These are phyloP conservation scores for Ophiostoma sp. DNA, from an alignment of 2,329 filamentous ascomycete species.

Conservation along the genomic window DNA sequence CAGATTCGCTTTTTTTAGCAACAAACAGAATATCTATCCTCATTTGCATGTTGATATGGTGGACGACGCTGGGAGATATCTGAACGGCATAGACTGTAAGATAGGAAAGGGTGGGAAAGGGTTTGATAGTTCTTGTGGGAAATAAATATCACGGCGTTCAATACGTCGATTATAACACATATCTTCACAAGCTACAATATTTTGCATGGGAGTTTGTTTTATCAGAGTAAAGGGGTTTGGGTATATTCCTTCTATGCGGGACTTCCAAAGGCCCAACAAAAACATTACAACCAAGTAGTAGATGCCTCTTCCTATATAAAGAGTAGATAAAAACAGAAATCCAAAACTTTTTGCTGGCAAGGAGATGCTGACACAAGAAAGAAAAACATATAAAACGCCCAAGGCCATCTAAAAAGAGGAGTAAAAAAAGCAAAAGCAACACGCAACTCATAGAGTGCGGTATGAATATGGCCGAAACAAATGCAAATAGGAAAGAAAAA, in stretches of 20 bases:
- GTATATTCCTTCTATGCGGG: conserved; percentile 5
- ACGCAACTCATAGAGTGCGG: not conserved
- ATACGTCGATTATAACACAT: no score
- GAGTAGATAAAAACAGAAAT: conserved; percentile 3
- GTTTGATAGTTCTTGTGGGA: not conserved
- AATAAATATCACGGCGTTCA: not conserved
- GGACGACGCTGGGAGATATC: not conserved
- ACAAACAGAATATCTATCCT: not conserved
- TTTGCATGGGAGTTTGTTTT: not conserved
- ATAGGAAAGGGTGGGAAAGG: not conserved
- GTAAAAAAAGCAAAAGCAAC: not conserved
- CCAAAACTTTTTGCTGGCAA: not conserved
- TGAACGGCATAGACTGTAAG: conserved; percentile 13
- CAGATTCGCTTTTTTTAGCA: not conserved
- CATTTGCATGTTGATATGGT: not conserved
- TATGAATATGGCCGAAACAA: not conserved
- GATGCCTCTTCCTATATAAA: not conserved
- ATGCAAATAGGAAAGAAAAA: not conserved
- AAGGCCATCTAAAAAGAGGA: not conserved
- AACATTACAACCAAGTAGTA: conserved; percentile 1
- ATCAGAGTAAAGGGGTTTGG: not conserved
- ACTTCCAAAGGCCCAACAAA: not conserved
- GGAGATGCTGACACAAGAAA: not conserved
- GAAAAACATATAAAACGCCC: conserved; percentile 10
- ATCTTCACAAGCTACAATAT: not conserved